These are phyloP conservation scores for Chytridium lagenaria DNA, from an alignment of 371 early-diverging fungal species.

Conservation along the genomic window DNA sequence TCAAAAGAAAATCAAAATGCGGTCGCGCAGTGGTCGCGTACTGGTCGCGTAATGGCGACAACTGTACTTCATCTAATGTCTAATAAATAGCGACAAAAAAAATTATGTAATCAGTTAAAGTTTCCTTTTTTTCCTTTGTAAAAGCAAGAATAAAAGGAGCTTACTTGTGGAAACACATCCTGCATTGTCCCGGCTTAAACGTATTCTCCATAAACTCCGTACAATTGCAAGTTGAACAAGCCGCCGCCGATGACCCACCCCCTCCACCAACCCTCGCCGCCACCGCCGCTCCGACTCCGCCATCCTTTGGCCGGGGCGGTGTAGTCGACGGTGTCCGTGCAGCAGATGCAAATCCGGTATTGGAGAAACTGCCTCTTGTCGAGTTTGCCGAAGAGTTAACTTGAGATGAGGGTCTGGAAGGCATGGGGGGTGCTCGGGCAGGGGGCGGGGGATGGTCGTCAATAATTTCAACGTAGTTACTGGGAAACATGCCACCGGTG, in stretches of 20 bases:
- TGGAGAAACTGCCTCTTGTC: constrained; percentile 21
- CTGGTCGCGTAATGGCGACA: too few relatives aligned
- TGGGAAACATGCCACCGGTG: constrained; percentile 58
- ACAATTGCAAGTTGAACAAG: constrained; percentile 65
- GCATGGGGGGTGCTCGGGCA: not conserved
- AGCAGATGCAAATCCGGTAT: not conserved
- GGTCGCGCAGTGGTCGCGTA: too few relatives aligned
- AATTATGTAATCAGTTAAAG: too few relatives aligned
- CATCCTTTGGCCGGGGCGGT: constrained; percentile 15
- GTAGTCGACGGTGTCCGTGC: constrained; percentile 8
- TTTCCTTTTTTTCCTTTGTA: too few relatives aligned
- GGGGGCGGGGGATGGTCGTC: not conserved
- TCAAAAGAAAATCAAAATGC: too few relatives aligned
- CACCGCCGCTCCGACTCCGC: constrained; percentile 4
- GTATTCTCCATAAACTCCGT: constrained; percentile 69
- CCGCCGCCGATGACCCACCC: constrained; percentile 22
- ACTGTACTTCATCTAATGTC: too few relatives aligned
- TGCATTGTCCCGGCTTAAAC: constrained; percentile 67
- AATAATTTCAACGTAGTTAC: constrained; percentile 47
- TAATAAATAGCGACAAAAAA: too few relatives aligned
- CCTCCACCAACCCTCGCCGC: constrained; percentile 5
- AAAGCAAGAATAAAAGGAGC: constrained; percentile 47
- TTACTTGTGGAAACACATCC: constrained; percentile 69
- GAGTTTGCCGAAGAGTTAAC: constrained; percentile 6
- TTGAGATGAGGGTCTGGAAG: constrained; percentile 3